A percentile compares a stretch with the other conserved stretches of the same genome.
Evolutionary conservation across 2,329 filamentous ascomycete species (phyloP).

Genomic region (Xylaria polymorpha): DNA sequence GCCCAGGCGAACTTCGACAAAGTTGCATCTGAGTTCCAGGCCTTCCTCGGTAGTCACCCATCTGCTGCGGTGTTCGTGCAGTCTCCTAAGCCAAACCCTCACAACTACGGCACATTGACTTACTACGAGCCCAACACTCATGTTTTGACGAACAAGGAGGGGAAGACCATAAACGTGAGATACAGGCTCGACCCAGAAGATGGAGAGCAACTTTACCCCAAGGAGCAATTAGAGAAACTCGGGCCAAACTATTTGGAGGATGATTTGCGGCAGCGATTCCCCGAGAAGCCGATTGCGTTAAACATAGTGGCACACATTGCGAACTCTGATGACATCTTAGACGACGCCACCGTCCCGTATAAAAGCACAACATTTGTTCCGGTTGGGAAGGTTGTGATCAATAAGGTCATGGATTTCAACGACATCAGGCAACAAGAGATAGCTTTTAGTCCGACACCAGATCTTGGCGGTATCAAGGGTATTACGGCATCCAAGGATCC

Average conservation of each 20-base stretch:
- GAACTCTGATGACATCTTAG: not conserved
- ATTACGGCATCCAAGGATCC: not conserved
- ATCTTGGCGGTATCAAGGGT: not conserved
- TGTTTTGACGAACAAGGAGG: not conserved
- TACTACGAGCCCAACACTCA: conserved; percentile 5
- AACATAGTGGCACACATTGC: not conserved
- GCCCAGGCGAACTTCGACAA: not conserved
- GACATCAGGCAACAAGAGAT: not conserved
- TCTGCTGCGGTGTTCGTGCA: not conserved
- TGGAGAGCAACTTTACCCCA: not conserved
- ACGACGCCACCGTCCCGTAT: conserved; percentile 3
- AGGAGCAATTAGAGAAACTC: not conserved
- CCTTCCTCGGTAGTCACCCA: not conserved
- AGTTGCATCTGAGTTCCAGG: not conserved
- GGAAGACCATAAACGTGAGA: not conserved
- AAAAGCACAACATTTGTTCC: not conserved
- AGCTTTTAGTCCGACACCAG: not conserved
- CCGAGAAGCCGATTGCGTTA: not conserved
- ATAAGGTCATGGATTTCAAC: not conserved
- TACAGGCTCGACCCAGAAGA: conserved; percentile 1
- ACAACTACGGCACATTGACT: not conserved
- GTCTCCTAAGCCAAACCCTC: not conserved
- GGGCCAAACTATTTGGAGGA: conserved; percentile 1
- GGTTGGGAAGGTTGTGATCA: not conserved
- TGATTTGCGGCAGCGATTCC: not conserved